Evolutionary conservation across 768 basidiomycete genomes (phyloP).

Genomic region (Mycena albidolilacea): DNA sequence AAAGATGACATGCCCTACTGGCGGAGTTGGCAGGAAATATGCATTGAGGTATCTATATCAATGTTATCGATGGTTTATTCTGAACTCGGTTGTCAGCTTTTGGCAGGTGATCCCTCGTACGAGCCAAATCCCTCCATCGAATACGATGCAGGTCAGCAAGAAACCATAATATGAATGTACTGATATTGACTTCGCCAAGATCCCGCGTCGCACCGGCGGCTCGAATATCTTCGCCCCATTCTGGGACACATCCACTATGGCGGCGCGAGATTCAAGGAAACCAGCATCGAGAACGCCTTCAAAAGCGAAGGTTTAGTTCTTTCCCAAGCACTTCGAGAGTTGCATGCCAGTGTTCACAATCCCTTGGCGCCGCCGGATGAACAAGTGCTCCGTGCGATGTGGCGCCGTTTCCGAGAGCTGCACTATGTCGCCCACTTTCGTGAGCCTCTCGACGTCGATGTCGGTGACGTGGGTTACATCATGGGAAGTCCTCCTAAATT

Average conservation of each 20-base stretch:
- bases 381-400: constrained; percentile 20
- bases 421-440: constrained; percentile 32
- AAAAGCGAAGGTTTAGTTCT: constrained; percentile 19
- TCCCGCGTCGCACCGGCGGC: constrained; percentile 4
- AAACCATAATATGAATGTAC: background rate
- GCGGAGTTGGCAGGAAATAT: constrained; percentile 34
- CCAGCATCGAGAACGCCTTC: constrained; percentile 31
- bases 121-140: constrained; percentile 34
- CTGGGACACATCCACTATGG: constrained; percentile 35
- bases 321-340: constrained; percentile 7
- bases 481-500: constrained; percentile 22
- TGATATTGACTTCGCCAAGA: constrained; percentile 14
- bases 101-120: constrained; percentile 29
- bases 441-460: constrained; percentile 24
- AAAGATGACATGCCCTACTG: constrained; percentile 31
- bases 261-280: constrained; percentile 25
- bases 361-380: background rate
- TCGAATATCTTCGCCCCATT: constrained; percentile 33
- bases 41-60: constrained; percentile 20
- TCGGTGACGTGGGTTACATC: constrained; percentile 34
- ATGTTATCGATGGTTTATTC: too few species aligned
- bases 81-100: background rate
- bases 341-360: background rate
- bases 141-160: constrained; percentile 19
- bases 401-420: constrained; percentile 20